Evolutionary conservation across 2,329 filamentous ascomycete species (phyloP).

Genomic region (Dothideomycetes sp.): DNA sequence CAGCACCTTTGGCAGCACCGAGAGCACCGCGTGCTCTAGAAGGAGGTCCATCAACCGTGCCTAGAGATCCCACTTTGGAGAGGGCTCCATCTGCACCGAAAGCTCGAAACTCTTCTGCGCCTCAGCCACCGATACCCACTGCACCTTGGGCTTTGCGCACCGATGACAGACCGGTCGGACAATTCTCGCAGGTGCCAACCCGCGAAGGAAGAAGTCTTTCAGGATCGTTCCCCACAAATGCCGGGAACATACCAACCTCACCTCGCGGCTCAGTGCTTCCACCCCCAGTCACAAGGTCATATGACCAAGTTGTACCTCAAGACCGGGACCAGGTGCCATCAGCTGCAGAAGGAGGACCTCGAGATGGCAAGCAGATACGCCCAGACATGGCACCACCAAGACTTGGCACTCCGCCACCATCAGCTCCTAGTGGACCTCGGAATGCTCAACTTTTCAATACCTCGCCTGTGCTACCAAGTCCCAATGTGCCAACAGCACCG

Average conservation of each 20-base stretch:
- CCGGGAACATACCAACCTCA: conserved; percentile 1
- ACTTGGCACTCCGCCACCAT: conserved; percentile 13
- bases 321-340: background rate
- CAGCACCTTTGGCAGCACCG: conserved; percentile 28
- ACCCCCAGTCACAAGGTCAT: background rate
- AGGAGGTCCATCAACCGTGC: conserved; percentile 14
- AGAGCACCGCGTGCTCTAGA: conserved; percentile 26
- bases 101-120: background rate
- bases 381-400: conserved; percentile 9
- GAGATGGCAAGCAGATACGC: conserved; percentile 1
- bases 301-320: background rate
- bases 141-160: conserved; percentile 11
- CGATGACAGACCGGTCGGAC: conserved; percentile 3
- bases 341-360: background rate
- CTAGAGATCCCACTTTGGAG: background rate
- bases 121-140: conserved; percentile 9
- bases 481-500: conserved; percentile 28
- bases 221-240: conserved; percentile 4
- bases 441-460: conserved; percentile 23
- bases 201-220: conserved; percentile 10
- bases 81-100: conserved; percentile 4
- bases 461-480: conserved; percentile 25
- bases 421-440: conserved; percentile 14
- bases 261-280: background rate
- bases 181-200: background rate